phyloP scores from a whole-genome alignment of 2,329 filamentous ascomycete species.

The Pseudogymnoascus sp. region DNA sequence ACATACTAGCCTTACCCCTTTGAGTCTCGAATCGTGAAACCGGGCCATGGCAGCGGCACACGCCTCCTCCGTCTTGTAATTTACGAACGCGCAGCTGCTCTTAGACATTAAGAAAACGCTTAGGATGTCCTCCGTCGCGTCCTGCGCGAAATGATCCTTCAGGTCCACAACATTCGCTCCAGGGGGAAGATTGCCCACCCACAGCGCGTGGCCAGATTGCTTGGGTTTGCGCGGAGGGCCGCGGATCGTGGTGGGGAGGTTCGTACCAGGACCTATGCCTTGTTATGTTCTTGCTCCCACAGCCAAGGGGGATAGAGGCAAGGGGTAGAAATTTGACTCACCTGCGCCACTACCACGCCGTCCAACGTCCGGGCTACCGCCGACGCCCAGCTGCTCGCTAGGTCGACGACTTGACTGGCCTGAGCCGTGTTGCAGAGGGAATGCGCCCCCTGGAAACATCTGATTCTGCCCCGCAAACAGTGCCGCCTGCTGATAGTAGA shows the following conservation, averaged over 20 bases:
- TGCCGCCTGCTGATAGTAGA: not conserved
- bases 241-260: constrained; percentile 39
- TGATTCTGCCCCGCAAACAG: not conserved
- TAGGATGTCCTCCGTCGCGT: constrained; percentile 67
- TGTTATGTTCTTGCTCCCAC: constrained; percentile 7
- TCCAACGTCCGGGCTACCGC: constrained; percentile 9
- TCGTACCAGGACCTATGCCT: constrained; percentile 27
- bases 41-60: constrained; percentile 71
- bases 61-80: constrained; percentile 73
- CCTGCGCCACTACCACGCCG: constrained; percentile 21
- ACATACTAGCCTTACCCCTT: constrained; percentile 78
- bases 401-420: constrained; percentile 14
- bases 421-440: not conserved
- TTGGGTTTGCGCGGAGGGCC: constrained; percentile 61
- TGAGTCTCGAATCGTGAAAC: constrained; percentile 85
- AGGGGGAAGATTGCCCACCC: constrained; percentile 90
- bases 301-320: not conserved
- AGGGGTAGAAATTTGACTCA: constrained; percentile 18
- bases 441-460: not conserved
- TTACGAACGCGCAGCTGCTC: constrained; percentile 95
- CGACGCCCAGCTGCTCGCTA: constrained; percentile 14
- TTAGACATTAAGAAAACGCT: constrained; percentile 93
- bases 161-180: constrained; percentile 73
- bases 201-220: constrained; percentile 77
- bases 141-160: constrained; percentile 84